Base-by-base conservation (phyloP, 129 eudicot genomes). In the Flaveria brownii region DNA sequence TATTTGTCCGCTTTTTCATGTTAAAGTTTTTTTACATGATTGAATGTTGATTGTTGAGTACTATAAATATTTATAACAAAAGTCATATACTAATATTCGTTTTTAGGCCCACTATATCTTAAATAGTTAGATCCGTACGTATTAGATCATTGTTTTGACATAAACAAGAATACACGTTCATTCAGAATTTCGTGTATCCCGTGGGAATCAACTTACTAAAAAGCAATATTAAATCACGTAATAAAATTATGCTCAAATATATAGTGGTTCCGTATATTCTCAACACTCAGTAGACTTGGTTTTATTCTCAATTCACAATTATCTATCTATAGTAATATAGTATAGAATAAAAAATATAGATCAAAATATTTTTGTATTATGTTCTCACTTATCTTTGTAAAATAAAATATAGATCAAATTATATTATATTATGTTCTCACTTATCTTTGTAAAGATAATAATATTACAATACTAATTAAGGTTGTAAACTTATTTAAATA, bases 161-260 rank as follows among this genome's bases (percentile, higher is more conserved):
- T 25, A 65, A 57, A 47, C 15, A 75, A 46, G 18, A 75, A 46
- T 62, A 62, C 26, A 18, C 42, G 33, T 63, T 61, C 49, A 28
- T 17, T 49, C 16, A 46, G 64, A 75, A 28, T 46, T 62, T 42
- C 22, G 20, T 75, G 79, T 75, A 62, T 61, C 79, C 49, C 72
- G 62, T 75, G 79, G 63, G 79, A 47, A 75, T 75, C 22, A 63
- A 47, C 79, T 49, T 62, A 61, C 45, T 6, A 63, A 63, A 63
- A 63, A 25, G 4, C 9, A 23, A 36, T 36, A 23, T 59, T 74
- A 60, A 61, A 25, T 14, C 33, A 13, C 13, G 2, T 8, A 43
- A 46, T 33, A 70, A 30, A 72, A n/a, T 72, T 72, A 52, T 15
- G 76, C n/a, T 41, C 60, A 28, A 49, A n/a, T 63, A 52, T 47